Evolutionary conservation across 148 eudicot genomes (phyloP), one percentile per base, ranked within the genome.

Genomic region (Simmondsia chinensis): DNA sequence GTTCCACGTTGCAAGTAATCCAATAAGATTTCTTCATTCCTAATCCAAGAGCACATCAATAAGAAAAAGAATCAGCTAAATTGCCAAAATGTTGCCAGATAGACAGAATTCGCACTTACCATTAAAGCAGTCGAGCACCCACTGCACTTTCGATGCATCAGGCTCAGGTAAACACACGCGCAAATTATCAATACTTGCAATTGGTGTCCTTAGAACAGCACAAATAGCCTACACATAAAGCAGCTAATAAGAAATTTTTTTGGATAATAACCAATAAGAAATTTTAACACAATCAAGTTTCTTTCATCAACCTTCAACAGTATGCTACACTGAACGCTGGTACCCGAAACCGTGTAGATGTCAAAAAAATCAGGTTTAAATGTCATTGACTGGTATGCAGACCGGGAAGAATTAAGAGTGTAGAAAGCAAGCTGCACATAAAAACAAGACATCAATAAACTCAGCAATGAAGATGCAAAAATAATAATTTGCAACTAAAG

Each of bases 1-100:
- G 94, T 46, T 82, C 95, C 48, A 76, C 81, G 57, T 91, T 91
- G 76, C 99, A 91, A 51, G 76, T 79, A 56, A 82, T 76, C 79
- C 86, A 82, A 62, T 85, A 91, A 25, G 94, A 48, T 69, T 91
- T 85, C 46, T 45, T 79, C 73, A 91, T 76, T 21, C 97, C 99
- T 91, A 64, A 29, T 58, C 36, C 52, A n/a, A n/a, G n/a, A n/a
- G n/a, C n/a, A 71, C 15, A 22, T 53, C 50, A 37, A 12, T 41
- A 0, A 32, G 19, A 20, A 13, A 10, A 0, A 22, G 20, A 29
- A 46, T 11, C 26, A 20, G 1, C 40, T 7, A 14, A 24, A 12
- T 12, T n/a, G 41, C 30, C 16, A 32, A 9, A 25, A 30, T 46
- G 40, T 19, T 20, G 44, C 10, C 21, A 9, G 20, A 40, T 30